These are phyloP conservation scores for Colletotrichum lupini DNA, from an alignment of 2,329 filamentous ascomycete species.

Conservation along the genomic window DNA sequence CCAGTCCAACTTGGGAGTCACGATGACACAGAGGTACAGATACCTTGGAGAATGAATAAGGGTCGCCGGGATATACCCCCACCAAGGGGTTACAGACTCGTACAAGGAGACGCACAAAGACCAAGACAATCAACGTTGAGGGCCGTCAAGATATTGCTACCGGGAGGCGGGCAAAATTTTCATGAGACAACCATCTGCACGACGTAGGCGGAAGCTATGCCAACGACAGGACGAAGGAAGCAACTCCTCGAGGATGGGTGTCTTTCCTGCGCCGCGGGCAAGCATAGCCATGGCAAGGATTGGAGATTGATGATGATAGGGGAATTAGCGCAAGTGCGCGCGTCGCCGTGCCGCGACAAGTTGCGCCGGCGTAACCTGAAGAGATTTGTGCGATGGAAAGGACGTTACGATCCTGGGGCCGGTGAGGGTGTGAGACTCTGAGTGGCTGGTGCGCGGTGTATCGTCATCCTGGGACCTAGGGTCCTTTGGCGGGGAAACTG, in stretches of 20 bases:
- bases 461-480: conserved; percentile 10
- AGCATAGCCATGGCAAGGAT: conserved; percentile 28
- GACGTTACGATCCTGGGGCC: conserved; percentile 11
- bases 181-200: conserved; percentile 22
- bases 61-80: conserved; percentile 16
- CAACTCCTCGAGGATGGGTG: conserved; percentile 18
- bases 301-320: conserved; percentile 4
- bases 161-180: conserved; percentile 7
- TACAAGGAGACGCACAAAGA: conserved; percentile 25
- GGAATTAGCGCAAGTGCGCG: conserved; percentile 9
- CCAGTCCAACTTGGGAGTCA: conserved; percentile 2
- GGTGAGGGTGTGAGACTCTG: conserved; percentile 7
- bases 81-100: conserved; percentile 23
- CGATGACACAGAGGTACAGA: conserved; percentile 23
- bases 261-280: conserved; percentile 23
- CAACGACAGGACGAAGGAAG: conserved; percentile 20
- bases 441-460: conserved; percentile 25
- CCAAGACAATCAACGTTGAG: conserved; percentile 10
- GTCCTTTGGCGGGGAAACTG: conserved; percentile 5
- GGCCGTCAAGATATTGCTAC: conserved; percentile 7
- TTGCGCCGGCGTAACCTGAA: not conserved
- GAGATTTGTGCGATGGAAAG: conserved; percentile 10
- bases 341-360: not conserved
- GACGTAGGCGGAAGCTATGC: not conserved
- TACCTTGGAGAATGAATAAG: conserved; percentile 13